Evolutionary conservation across 352 stramenopile species (phyloP).

Genomic region (Phytophthora ramorum): DNA sequence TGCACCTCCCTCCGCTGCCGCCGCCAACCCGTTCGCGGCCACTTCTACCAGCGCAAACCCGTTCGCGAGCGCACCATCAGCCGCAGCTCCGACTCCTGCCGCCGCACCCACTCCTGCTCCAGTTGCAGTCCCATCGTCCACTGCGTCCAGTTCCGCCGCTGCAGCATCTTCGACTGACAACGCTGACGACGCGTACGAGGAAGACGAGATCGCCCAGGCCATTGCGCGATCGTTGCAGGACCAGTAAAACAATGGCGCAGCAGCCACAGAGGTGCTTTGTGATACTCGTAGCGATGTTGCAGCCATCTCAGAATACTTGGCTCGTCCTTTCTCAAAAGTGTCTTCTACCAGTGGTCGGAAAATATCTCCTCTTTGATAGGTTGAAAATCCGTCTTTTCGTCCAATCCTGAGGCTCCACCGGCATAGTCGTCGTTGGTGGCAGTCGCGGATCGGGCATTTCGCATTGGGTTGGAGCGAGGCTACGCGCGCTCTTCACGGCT

Average conservation of each 20-base stretch:
- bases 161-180: slow-evolving; percentile 20
- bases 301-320: background rate
- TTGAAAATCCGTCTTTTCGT: slow-evolving; percentile 4
- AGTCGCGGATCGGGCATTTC: slow-evolving; percentile 32
- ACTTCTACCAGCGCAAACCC: slow-evolving; percentile 18
- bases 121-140: background rate
- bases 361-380: background rate
- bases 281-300: background rate
- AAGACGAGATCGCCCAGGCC: slow-evolving; percentile 81
- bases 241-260: slow-evolving; percentile 37
- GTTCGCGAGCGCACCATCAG: slow-evolving; percentile 16
- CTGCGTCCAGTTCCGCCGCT: slow-evolving; percentile 16
- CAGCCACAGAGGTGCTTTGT: background rate
- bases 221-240: slow-evolving; percentile 85
- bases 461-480: slow-evolving; percentile 13
- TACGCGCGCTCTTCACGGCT: background rate
- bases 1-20: slow-evolving; percentile 16
- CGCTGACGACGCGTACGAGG: slow-evolving; percentile 51
- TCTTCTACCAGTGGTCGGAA: background rate
- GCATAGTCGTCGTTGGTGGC: slow-evolving; percentile 38
- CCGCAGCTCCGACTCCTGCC: slow-evolving; percentile 9
- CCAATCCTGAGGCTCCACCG: slow-evolving; percentile 18
- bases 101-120: slow-evolving; percentile 8
- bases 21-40: slow-evolving; percentile 55
- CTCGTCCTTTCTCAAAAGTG: too few species aligned